Conservation (phyloP, 2,329 filamentous ascomycete species). For the Phyllosticta citribraziliensis region DNA sequence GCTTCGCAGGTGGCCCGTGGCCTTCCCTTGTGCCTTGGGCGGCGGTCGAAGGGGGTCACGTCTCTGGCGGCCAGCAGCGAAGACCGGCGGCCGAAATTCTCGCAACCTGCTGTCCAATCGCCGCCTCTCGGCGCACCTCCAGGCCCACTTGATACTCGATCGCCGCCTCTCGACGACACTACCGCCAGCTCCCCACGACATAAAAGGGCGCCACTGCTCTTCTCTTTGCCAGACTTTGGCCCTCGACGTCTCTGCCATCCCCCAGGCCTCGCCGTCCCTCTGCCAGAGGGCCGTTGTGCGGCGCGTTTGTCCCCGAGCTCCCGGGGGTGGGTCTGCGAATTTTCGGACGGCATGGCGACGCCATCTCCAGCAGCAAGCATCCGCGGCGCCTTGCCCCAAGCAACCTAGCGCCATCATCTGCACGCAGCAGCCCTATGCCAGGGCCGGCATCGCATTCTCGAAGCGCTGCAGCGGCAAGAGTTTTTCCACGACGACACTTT, state of each 20-base stretch:
- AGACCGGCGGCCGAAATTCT: neutral
- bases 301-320: neutral
- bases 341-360: constrained; percentile 5
- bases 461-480: neutral
- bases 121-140: neutral
- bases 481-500: neutral
- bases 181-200: neutral
- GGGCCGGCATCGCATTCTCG: neutral
- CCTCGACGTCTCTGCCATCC: neutral
- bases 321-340: constrained; percentile 5
- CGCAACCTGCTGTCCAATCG: constrained; percentile 1
- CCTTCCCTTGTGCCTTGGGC: constrained; percentile 3
- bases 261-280: neutral
- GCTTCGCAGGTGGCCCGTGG: constrained; percentile 10
- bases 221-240: neutral
- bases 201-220: neutral
- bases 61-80: neutral
- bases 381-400: constrained; percentile 4
- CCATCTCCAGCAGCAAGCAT: neutral
- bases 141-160: constrained; percentile 4
- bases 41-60: constrained; percentile 4
- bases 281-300: neutral
- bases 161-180: neutral
- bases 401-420: constrained; percentile 4
- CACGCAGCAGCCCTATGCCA: constrained; percentile 8